Evolutionary conservation across 805 yeast genomes (phyloP).

Genomic region (Candida hungchunana): DNA sequence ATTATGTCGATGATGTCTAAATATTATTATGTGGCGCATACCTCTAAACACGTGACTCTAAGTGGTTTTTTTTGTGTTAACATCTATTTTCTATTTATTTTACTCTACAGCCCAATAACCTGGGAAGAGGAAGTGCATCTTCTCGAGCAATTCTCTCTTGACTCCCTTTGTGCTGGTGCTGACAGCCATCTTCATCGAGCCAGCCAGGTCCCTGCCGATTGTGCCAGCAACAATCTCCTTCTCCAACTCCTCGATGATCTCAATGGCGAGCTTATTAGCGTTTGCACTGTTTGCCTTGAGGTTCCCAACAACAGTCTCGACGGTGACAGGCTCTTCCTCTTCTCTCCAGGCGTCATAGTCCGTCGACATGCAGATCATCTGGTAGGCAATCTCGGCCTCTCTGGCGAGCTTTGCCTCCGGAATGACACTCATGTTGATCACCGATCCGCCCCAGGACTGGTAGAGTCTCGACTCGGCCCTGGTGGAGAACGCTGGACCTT

Average conservation of each 20-base stretch:
- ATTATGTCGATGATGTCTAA: too few relatives aligned
- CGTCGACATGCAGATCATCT: conserved; percentile 98
- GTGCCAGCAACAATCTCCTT: conserved; percentile 52
- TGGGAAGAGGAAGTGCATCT: conserved; percentile 85
- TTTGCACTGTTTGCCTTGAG: conserved; percentile 81
- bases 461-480: conserved; percentile 93
- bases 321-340: conserved; percentile 93
- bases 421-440: conserved; percentile 93
- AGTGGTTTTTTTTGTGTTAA: too few relatives aligned
- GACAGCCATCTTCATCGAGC: conserved; percentile 76
- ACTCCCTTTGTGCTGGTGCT: conserved; percentile 74
- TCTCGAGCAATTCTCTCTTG: conserved; percentile 65
- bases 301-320: conserved; percentile 93
- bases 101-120: conserved; percentile 70
- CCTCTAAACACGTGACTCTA: too few relatives aligned
- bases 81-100: too few relatives aligned
- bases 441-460: conserved; percentile 84
- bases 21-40: too few relatives aligned
- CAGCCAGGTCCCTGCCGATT: conserved; percentile 67
- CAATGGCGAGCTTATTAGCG: conserved; percentile 74
- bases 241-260: conserved; percentile 63
- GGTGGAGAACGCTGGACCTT: conserved; percentile 97
- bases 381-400: conserved; percentile 95
- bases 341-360: conserved; percentile 99
- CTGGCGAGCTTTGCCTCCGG: conserved; percentile 98